Evolutionary conservation across 2,329 filamentous ascomycete species (phyloP).

Genomic region (Calonectria hongkongensis): DNA sequence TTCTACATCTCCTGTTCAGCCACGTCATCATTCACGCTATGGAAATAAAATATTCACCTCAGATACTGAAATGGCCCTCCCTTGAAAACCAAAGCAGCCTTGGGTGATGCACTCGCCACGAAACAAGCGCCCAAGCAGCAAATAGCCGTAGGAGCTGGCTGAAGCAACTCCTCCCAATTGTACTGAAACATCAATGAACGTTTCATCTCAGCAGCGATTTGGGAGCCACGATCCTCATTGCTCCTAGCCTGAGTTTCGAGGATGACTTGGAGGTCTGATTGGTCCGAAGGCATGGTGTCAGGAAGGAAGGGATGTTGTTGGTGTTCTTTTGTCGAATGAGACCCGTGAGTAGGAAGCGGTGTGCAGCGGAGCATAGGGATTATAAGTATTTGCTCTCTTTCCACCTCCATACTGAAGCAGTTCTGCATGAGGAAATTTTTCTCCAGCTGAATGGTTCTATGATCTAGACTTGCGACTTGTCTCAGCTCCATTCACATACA

Average conservation of each 20-base stretch:
- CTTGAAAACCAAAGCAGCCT: not conserved
- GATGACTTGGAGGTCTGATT: not conserved
- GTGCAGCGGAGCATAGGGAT: not conserved
- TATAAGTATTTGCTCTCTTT: not conserved
- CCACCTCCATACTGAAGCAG: no score
- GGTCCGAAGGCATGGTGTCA: not conserved
- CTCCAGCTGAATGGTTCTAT: not conserved
- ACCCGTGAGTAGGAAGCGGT: no score
- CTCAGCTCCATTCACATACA: not conserved
- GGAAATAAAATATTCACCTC: not conserved
- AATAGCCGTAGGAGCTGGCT: not conserved
- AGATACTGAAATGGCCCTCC: not conserved
- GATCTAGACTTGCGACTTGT: not conserved
- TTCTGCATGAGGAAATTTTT: no score
- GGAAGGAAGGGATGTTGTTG: not conserved
- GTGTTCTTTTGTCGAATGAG: not conserved
- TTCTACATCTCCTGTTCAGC: not conserved
- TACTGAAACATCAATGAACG: slow-evolving; percentile 7
- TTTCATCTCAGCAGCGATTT: not conserved
- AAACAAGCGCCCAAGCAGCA: not conserved
- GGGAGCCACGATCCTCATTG: not conserved
- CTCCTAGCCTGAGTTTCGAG: not conserved
- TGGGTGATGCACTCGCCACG: not conserved
- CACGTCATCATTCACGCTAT: not conserved
- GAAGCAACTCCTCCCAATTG: slow-evolving; percentile 5